Percentiles rank a stretch among this genome's conserved stretches.
Conservation (phyloP, 768 basidiomycete species). For the button mushroom (Agaricus bisporus) region DNA sequence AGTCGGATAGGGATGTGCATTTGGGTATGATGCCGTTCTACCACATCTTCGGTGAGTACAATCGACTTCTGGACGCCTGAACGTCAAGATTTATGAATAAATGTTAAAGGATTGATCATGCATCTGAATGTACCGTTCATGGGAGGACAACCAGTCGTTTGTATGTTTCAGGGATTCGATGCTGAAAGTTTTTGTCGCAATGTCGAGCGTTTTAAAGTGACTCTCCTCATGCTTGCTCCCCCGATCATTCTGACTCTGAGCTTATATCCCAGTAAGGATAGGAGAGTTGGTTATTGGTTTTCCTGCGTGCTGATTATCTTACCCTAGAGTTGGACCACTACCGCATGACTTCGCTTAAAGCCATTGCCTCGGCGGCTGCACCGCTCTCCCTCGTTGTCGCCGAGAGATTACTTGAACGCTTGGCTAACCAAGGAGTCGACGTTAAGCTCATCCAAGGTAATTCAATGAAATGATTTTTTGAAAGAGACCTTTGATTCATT, state of each 20-base stretch:
- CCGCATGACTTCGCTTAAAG: slow-evolving; percentile 42
- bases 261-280: slow-evolving; percentile 42
- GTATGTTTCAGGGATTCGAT: slow-evolving; percentile 48
- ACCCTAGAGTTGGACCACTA: slow-evolving; percentile 39
- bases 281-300: background rate
- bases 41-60: slow-evolving; percentile 20
- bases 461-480: background rate
- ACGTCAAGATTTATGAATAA: background rate
- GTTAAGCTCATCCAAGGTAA: slow-evolving; percentile 18
- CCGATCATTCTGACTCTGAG: slow-evolving; percentile 58
- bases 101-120: slow-evolving; percentile 30
- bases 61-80: background rate
- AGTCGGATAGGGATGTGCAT: slow-evolving; percentile 34
- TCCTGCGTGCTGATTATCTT: background rate
- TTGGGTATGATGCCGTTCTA: slow-evolving; percentile 43
- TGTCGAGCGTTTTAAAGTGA: slow-evolving; percentile 48
- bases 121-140: slow-evolving; percentile 38
- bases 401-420: slow-evolving; percentile 23
- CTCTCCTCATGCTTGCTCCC: slow-evolving; percentile 46
- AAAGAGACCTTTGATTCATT: background rate
- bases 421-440: slow-evolving; percentile 6
- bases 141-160: slow-evolving; percentile 31
- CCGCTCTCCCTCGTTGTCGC: slow-evolving; percentile 52
- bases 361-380: slow-evolving; percentile 57
- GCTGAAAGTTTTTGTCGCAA: slow-evolving; percentile 41